A percentile compares a stretch with the other conserved stretches of the same genome.
Evolutionary conservation across 768 basidiomycete species (phyloP).

Genomic region (Serendipita sp.): DNA sequence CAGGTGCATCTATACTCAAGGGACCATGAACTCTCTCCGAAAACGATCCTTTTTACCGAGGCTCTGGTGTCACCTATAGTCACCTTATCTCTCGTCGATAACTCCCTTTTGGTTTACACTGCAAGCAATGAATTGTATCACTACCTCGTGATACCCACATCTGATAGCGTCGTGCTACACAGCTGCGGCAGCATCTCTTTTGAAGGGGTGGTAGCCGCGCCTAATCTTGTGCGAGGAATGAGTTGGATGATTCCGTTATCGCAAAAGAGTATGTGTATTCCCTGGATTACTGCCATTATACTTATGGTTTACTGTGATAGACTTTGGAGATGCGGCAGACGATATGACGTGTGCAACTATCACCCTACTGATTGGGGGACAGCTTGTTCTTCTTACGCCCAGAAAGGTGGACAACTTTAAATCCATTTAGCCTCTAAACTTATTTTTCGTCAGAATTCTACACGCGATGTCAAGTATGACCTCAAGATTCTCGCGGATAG

Average conservation of each 20-base stretch:
- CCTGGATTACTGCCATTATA: neutral
- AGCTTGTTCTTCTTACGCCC: conserved; percentile 75
- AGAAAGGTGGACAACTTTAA: conserved; percentile 43
- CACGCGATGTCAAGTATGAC: conserved; percentile 77
- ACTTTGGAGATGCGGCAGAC: conserved; percentile 83
- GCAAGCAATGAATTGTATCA: conserved; percentile 87
- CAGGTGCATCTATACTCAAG: conserved; percentile 90
- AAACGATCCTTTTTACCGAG: conserved; percentile 72
- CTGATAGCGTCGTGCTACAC: conserved; percentile 69
- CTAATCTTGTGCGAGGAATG: conserved; percentile 69
- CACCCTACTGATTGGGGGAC: conserved; percentile 86
- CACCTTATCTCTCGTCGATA: conserved; percentile 84
- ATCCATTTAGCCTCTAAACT: neutral
- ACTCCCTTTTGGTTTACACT: conserved; percentile 86
- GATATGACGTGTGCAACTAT: conserved; percentile 90
- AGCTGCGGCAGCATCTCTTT: conserved; percentile 93
- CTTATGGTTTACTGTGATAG: conserved; percentile 26
- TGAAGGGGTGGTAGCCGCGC: conserved; percentile 70
- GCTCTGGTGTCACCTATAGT: conserved; percentile 60
- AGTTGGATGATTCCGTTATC: conserved; percentile 94
- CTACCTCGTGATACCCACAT: conserved; percentile 75
- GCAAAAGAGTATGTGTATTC: conserved; percentile 65
- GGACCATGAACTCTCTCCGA: conserved; percentile 70
- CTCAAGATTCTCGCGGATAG: conserved; percentile 92
- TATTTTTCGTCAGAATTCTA: conserved; percentile 36